These are phyloP conservation scores for Penicillium janthinellum DNA, from an alignment of 2,329 filamentous ascomycete species.

Conservation along the genomic window DNA sequence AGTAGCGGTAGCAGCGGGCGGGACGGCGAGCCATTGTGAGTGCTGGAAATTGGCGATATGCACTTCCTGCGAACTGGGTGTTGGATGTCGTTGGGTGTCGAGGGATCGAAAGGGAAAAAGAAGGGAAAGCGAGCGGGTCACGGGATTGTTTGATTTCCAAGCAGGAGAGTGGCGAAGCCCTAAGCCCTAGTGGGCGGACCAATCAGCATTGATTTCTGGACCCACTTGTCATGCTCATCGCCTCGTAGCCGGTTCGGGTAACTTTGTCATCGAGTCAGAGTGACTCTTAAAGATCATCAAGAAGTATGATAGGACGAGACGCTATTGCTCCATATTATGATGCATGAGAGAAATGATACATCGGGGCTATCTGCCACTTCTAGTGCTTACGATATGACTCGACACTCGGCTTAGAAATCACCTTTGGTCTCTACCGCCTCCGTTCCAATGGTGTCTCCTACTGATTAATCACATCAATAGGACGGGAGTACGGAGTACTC, in stretches of 20 bases:
- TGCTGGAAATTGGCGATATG: constrained; percentile 52
- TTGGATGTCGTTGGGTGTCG: constrained; percentile 40
- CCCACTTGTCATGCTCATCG: not conserved
- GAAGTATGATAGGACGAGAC: not conserved
- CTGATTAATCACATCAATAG: not conserved
- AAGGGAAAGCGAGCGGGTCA: constrained; percentile 31
- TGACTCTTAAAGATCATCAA: not conserved
- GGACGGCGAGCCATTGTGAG: constrained; percentile 99
- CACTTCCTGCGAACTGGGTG: constrained; percentile 52
- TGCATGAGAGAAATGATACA: not conserved
- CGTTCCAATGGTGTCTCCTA: not conserved
- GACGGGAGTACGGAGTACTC: not conserved
- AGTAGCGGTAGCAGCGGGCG: constrained; percentile 99
- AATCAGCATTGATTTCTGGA: constrained; percentile 24
- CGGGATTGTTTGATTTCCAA: constrained; percentile 47
- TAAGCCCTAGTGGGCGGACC: constrained; percentile 42
- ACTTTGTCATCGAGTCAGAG: not conserved
- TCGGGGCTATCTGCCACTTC: not conserved
- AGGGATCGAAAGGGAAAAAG: constrained; percentile 34
- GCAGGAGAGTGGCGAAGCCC: constrained; percentile 46
- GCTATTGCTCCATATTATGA: not conserved
- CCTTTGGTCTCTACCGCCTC: not conserved
- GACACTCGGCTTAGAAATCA: not conserved
- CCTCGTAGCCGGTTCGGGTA: not conserved
- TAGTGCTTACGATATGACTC: not conserved